Conservation (phyloP, 2,329 filamentous ascomycete genomes). For the Diplodia corticola region DNA sequence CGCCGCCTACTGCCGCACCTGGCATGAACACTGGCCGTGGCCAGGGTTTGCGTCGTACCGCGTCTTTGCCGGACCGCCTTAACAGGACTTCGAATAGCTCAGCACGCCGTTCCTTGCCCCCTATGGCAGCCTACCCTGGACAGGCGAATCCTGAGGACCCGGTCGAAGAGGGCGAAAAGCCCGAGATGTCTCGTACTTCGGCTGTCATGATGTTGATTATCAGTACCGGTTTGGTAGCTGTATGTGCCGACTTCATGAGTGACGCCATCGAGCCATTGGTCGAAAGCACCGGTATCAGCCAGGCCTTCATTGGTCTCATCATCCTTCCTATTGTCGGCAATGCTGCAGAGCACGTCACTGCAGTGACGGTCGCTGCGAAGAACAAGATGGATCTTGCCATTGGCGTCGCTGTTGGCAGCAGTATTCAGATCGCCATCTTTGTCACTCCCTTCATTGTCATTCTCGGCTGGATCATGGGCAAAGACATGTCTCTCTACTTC, state of each 20-base stretch:
- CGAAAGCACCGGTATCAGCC: slow-evolving; percentile 58
- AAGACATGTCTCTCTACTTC: slow-evolving; percentile 67
- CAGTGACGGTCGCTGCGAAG: slow-evolving; percentile 76
- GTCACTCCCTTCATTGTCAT: slow-evolving; percentile 75
- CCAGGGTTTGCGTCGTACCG: slow-evolving; percentile 34
- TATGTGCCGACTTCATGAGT: slow-evolving; percentile 72
- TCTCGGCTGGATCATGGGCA: slow-evolving; percentile 75
- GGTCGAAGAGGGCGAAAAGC: slow-evolving; percentile 36
- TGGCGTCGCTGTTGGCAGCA: slow-evolving; percentile 75
- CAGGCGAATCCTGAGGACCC: not conserved
- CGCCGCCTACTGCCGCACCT: slow-evolving; percentile 34
- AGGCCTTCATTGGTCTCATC: slow-evolving; percentile 78
- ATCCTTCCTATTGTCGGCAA: slow-evolving; percentile 82
- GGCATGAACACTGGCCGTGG: slow-evolving; percentile 36
- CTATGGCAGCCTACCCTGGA: not conserved
- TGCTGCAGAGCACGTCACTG: slow-evolving; percentile 78
- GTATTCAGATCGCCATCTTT: slow-evolving; percentile 77
- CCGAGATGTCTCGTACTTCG: slow-evolving; percentile 58
- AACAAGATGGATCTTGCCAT: slow-evolving; percentile 86
- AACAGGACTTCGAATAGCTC: slow-evolving; percentile 27
- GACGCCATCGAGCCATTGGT: slow-evolving; percentile 71
- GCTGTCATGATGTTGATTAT: slow-evolving; percentile 57
- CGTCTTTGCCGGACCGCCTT: slow-evolving; percentile 40
- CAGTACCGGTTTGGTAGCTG: slow-evolving; percentile 59
- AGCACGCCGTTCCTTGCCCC: not conserved